A percentile compares a stretch with the other conserved stretches of the same genome.
Conservation (phyloP, 495 filamentous ascomycete species). For the Haplographium delicatum region DNA sequence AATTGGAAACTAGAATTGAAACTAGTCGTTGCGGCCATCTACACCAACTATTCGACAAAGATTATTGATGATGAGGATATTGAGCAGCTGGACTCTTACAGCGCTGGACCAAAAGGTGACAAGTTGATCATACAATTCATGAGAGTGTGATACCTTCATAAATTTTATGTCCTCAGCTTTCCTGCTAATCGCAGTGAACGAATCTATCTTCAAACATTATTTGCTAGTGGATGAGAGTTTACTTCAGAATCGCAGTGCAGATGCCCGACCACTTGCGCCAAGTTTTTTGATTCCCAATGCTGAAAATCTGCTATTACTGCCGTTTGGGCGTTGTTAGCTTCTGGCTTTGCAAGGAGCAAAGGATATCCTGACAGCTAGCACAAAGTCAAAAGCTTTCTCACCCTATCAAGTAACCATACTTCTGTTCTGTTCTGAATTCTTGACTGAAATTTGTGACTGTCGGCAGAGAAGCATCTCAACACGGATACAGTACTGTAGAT, state of each 20-base stretch:
- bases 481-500: too few relatives aligned
- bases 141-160: background rate
- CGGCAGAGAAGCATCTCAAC: background rate
- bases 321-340: too few relatives aligned
- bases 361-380: constrained; percentile 32
- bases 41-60: constrained; percentile 56
- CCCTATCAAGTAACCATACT: constrained; percentile 44
- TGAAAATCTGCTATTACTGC: constrained; percentile 33
- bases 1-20: constrained; percentile 48
- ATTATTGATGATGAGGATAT: constrained; percentile 52
- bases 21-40: constrained; percentile 54
- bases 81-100: constrained; percentile 60
- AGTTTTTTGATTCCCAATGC: background rate
- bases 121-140: constrained; percentile 37
- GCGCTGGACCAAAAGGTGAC: constrained; percentile 47
- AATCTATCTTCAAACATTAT: constrained; percentile 47
- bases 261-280: background rate
- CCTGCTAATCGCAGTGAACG: background rate
- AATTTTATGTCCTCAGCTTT: background rate
- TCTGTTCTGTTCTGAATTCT: constrained; percentile 33
- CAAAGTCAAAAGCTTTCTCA: constrained; percentile 38
- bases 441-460: background rate
- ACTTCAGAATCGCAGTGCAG: constrained; percentile 32
- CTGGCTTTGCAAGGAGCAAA: too few relatives aligned
- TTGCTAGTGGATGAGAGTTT: constrained; percentile 46